phyloP scores from a whole-genome alignment of 176 grass and related monocot species.

The Alloteropsis semialata region DNA sequence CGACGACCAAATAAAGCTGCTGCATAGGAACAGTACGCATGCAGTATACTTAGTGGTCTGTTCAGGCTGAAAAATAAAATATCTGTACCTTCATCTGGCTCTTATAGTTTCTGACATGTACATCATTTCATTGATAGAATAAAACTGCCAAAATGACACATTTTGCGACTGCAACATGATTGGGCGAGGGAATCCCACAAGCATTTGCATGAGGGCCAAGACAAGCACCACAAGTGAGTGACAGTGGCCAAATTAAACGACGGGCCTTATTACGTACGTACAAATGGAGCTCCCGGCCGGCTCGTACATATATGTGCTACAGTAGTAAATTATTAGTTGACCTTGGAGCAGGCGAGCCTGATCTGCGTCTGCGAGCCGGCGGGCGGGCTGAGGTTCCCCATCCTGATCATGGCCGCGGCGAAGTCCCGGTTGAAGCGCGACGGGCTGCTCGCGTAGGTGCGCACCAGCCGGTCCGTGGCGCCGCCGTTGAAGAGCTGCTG shows the following conservation, averaged over 20 bases:
- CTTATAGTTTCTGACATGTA: background rate
- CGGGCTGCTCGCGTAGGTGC: slow-evolving; percentile 29
- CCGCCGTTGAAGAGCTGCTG: slow-evolving; percentile 69
- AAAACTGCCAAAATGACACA: background rate
- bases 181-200: background rate
- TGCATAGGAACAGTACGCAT: background rate
- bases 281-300: background rate
- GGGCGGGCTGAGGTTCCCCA: slow-evolving; percentile 39
- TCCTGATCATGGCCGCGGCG: slow-evolving; percentile 40
- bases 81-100: background rate
- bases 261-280: background rate
- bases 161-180: background rate
- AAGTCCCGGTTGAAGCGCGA: slow-evolving; percentile 37
- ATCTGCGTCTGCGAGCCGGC: slow-evolving; percentile 33
- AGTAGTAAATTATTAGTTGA: background rate
- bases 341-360: slow-evolving; percentile 22
- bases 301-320: too few species aligned
- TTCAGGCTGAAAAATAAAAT: background rate
- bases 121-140: background rate
- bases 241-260: background rate
- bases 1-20: background rate
- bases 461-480: slow-evolving; percentile 37
- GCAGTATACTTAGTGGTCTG: background rate
- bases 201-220: background rate
- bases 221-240: background rate